Conservation (phyloP, 1,284 basidiomycete genomes). For the Cutaneotrichosporon sp. region DNA sequence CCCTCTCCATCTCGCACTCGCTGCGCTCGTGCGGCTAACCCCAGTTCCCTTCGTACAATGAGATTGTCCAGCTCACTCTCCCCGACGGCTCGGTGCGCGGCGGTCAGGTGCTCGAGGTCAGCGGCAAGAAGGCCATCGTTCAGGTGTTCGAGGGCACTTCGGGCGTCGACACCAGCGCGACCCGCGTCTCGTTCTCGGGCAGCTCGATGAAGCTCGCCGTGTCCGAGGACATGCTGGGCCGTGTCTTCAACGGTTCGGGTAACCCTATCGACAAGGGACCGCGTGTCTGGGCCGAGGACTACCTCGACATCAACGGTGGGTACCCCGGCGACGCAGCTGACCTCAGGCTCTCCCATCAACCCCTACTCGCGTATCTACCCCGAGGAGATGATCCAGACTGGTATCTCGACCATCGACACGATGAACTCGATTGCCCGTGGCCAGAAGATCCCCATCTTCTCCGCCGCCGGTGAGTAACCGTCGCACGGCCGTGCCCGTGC, state of each 20-base stretch:
- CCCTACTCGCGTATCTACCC: constrained; percentile 99
- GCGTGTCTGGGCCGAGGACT: constrained; percentile 99
- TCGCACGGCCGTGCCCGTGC: constrained; percentile 1
- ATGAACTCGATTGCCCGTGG: constrained; percentile 99
- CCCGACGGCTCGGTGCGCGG: constrained; percentile 95
- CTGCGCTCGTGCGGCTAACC: constrained; percentile 1
- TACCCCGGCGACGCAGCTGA: constrained; percentile 20
- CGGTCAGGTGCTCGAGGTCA: constrained; percentile 97
- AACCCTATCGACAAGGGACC: constrained; percentile 98
- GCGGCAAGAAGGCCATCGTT: constrained; percentile 98
- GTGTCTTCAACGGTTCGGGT: constrained; percentile 99
- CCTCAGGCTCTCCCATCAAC: constrained; percentile 93
- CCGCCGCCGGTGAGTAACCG: constrained; percentile 65
- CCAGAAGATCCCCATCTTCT: constrained; percentile 99
- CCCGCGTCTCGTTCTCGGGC: constrained; percentile 97
- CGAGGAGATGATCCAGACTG: constrained; percentile 99
- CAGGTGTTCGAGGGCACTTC: constrained; percentile 99
- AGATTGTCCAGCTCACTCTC: constrained; percentile 94
- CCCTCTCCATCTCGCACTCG: not conserved
- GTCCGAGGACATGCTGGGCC: constrained; percentile 98
- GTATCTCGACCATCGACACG: constrained; percentile 97
- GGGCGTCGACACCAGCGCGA: constrained; percentile 89
- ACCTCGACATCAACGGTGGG: constrained; percentile 97
- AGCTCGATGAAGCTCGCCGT: constrained; percentile 99
- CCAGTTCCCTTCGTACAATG: constrained; percentile 99